These are phyloP conservation scores for Davidsoniella australis DNA, from an alignment of 2,329 filamentous ascomycete genomes.

Conservation along the genomic window DNA sequence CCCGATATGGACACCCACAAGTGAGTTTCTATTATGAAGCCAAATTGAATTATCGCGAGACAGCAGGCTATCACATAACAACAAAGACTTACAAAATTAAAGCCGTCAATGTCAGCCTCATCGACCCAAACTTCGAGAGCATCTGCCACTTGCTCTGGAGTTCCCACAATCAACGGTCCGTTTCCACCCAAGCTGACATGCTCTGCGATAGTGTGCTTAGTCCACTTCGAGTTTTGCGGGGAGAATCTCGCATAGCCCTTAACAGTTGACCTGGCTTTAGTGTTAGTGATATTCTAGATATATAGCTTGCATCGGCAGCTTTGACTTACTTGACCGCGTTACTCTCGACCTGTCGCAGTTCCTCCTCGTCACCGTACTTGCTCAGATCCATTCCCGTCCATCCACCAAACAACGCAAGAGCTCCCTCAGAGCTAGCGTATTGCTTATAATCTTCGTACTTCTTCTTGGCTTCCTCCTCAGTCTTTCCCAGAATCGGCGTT, in stretches of 20 bases:
- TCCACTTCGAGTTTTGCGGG: conserved; percentile 49
- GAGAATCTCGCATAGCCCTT: conserved; percentile 38
- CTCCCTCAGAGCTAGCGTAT: conserved; percentile 45
- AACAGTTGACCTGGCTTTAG: conserved; percentile 28
- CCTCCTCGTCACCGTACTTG: conserved; percentile 47
- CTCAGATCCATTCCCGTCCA: conserved; percentile 47
- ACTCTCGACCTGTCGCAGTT: conserved; percentile 42
- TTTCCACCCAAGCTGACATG: conserved; percentile 49
- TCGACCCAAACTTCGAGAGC: conserved; percentile 48
- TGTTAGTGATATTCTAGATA: too few species aligned
- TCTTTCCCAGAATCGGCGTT: conserved; percentile 46
- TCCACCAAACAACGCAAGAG: conserved; percentile 52
- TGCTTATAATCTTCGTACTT: conserved; percentile 45
- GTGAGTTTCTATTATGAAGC: too few species aligned
- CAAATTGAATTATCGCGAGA: too few species aligned
- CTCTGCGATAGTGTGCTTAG: conserved; percentile 50
- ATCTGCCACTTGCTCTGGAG: conserved; percentile 46
- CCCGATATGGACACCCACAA: too few species aligned
- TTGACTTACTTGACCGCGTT: conserved; percentile 34
- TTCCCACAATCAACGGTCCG: conserved; percentile 47
- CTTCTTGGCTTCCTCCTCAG: conserved; percentile 45
- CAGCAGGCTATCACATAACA: too few species aligned
- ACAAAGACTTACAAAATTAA: conserved; percentile 39
- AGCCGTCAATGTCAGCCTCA: conserved; percentile 57
- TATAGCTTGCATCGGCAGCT: too few species aligned